Evolutionary conservation across 2,329 filamentous ascomycete species (phyloP), one percentile per base, ranked within the genome.

Genomic region (Penicillium sp.): DNA sequence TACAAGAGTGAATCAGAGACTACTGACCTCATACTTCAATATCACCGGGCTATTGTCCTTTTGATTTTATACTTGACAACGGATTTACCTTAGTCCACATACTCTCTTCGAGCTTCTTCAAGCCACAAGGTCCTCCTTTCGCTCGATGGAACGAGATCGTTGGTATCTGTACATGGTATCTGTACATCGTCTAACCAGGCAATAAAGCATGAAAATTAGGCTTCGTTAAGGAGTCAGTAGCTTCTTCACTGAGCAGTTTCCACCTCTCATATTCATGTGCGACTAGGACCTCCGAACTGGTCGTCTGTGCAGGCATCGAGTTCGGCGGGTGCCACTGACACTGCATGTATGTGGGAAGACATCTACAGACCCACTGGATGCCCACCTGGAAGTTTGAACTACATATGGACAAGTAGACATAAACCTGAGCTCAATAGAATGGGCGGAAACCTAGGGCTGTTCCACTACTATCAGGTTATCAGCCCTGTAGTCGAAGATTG

Each of bases 231-330:
- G 12, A 25, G 1, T 15, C 6, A 15, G 5, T 43, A 8, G n/a
- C 22, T 28, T 47, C 52, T 31, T 35, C 39, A 20, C 31, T 45
- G 41, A 45, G 53, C 51, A 28, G 35, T 57, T 38, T 25, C 22
- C 45, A 34, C 20, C 25, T 31, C 31, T 31, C 39, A 60, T 48
- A 55, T 60, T 64, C 55, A 57, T 57, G 62, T 60, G 59, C 47
- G 50, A 60, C 57, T 4, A 49, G 28, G 17, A 28, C 31, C 60
- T 63, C 38, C 34, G 54, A 63, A 61, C 41, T 20, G 10, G 55
- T 54, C 58, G 60, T 63, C 60, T 58, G 60, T 64, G 60, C 58
- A 54, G 58, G 61, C 31, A 45, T 58, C 38, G 45, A 50, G 55
- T 54, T 52, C 42, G 42, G 57, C 56, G 31, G 48, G 41, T 35